Base-by-base conservation (phyloP, 257 asterid genomes). In the Plantago elongata region DNA sequence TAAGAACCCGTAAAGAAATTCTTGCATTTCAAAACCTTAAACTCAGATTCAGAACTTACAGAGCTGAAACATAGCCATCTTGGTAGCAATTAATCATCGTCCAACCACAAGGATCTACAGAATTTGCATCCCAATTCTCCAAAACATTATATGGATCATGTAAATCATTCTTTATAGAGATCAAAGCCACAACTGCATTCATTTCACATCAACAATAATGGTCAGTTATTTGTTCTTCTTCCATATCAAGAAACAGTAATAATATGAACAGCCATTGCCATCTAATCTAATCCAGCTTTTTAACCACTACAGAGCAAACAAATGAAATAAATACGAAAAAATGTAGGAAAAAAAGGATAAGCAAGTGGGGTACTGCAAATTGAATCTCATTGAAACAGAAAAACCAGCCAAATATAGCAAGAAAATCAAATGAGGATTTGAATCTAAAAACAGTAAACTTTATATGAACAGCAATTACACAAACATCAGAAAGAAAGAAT, bases 41-140 rank as follows among this genome's bases (percentile, higher is more conserved):
- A 64, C 44, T 43, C 5, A 0, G 13, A 11, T 60, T 27, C 5
- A n/a, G 17, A 65, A 74, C 99, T 93, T 78, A 93, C 99, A 89
- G 70, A 63, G 81, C 81, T 72, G 94, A 89, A 52, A 93, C 99
- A 79, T 80, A 81, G 61, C 95, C 95, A 79, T 87, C 97, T 57
- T 45, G 14, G 15, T 94, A 72, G 63, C 99, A 93, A 58, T 95
- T 82, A 60, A 93, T 76, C 97, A 87, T 87, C 71, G 96, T 85
- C 99, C 99, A 93, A 74, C 96, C 79, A 78, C 99, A 93, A 60
- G 99, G 99, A 76, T 93, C 99, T 65, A 93, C 99, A 17, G 97
- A 90, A 79, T 79, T 89, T 45, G 76, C 78, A 77, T 93, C 97
- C 99, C 99, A 93, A 69, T 75, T 83, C 74, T 83, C 96, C 82